These are phyloP conservation scores for Leccinum discolor DNA, from an alignment of 1,284 basidiomycete genomes.

Conservation along the genomic window DNA sequence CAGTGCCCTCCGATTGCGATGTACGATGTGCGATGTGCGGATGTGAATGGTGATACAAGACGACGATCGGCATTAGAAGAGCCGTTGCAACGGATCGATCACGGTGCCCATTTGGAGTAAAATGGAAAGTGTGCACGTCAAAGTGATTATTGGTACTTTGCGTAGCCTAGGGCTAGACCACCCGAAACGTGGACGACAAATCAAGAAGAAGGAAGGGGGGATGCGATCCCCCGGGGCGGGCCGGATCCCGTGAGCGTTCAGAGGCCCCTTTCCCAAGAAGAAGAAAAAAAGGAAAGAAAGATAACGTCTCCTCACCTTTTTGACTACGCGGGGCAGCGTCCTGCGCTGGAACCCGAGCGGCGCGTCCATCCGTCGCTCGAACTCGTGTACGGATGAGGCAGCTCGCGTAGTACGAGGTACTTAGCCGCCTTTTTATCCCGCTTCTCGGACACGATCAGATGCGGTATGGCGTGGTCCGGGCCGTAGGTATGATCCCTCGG, in stretches of 20 bases:
- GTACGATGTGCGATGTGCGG: not conserved
- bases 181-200: not conserved
- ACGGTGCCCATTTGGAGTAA: slow-evolving; percentile 66
- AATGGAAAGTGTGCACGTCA: not conserved
- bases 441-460: slow-evolving; percentile 95
- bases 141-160: not conserved
- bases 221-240: not conserved
- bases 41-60: not conserved
- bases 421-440: slow-evolving; percentile 92
- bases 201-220: not conserved
- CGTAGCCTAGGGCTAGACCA: not conserved
- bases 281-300: not conserved
- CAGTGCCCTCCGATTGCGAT: not conserved
- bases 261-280: not conserved
- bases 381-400: slow-evolving; percentile 86
- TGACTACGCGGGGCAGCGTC: slow-evolving; percentile 63
- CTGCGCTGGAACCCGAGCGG: too few species aligned
- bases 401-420: slow-evolving; percentile 80
- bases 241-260: not conserved
- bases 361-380: too few species aligned
- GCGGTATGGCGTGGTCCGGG: slow-evolving; percentile 83
- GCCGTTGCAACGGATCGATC: slow-evolving; percentile 72
- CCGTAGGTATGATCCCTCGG: slow-evolving; percentile 75
- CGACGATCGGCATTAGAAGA: slow-evolving; percentile 36
- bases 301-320: slow-evolving; percentile 46